phyloP scores from a whole-genome alignment of 73 alveolate genomes.

The Diophrys appendiculata region DNA sequence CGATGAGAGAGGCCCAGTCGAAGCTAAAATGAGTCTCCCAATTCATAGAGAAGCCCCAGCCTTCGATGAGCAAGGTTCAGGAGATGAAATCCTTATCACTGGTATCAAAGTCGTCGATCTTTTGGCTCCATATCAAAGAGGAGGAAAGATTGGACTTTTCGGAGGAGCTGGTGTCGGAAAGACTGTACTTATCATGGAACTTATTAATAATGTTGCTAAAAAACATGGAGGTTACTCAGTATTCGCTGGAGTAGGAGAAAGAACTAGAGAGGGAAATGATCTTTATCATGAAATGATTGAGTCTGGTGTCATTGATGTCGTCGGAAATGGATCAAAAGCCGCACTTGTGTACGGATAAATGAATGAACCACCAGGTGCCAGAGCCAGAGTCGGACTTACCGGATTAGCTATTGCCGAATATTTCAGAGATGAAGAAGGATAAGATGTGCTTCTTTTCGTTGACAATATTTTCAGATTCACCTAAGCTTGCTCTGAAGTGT shows the following conservation, averaged over 20 bases:
- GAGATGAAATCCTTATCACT: conserved; percentile 90
- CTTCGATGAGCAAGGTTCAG: conserved; percentile 89
- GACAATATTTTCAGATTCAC: conserved; percentile 98
- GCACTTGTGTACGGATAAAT: conserved; percentile 97
- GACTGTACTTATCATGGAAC: conserved; percentile 97
- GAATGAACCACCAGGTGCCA: conserved; percentile 99
- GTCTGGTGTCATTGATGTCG: conserved; percentile 72
- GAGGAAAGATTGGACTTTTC: conserved; percentile 85
- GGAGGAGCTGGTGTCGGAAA: conserved; percentile 99
- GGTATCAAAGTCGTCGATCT: conserved; percentile 94
- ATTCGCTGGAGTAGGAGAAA: conserved; percentile 97
- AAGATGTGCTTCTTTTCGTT: conserved; percentile 96
- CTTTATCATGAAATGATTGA: conserved; percentile 90
- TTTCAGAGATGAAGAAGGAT: conserved; percentile 97
- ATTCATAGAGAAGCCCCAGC: conserved; percentile 97
- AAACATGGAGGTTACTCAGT: conserved; percentile 97
- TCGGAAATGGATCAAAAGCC: conserved; percentile 80
- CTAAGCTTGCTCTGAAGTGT: conserved; percentile 98
- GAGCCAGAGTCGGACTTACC: conserved; percentile 97
- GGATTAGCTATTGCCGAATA: conserved; percentile 98
- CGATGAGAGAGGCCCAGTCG: conserved; percentile 93
- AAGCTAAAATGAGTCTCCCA: conserved; percentile 75
- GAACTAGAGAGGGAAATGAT: conserved; percentile 94
- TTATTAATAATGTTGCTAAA: conserved; percentile 95
- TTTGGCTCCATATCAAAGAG: conserved; percentile 97